These are phyloP conservation scores for Magnaporthiopsis poae DNA, from an alignment of 2,329 filamentous ascomycete genomes.

Conservation along the genomic window DNA sequence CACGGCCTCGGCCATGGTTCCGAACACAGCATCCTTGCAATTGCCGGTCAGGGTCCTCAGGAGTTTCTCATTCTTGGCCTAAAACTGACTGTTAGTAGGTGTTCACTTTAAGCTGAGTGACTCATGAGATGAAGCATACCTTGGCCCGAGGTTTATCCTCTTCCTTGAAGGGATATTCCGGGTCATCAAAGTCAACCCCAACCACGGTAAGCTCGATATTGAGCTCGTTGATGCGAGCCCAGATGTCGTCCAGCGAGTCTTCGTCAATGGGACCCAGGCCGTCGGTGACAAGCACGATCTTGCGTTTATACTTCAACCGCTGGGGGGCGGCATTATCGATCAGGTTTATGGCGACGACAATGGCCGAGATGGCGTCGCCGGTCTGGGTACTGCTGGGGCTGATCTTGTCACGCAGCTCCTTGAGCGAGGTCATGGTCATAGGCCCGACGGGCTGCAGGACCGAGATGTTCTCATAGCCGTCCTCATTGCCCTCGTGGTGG, in stretches of 20 bases:
- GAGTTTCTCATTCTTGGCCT: conserved; percentile 62
- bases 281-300: conserved; percentile 78
- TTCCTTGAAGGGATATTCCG: conserved; percentile 83
- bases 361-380: conserved; percentile 79
- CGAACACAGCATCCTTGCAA: conserved; percentile 60
- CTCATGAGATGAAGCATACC: conserved; percentile 28
- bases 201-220: conserved; percentile 70
- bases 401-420: conserved; percentile 52
- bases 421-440: conserved; percentile 58
- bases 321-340: conserved; percentile 64
- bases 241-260: conserved; percentile 61
- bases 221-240: conserved; percentile 61
- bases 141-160: conserved; percentile 70
- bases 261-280: conserved; percentile 63
- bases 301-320: conserved; percentile 70
- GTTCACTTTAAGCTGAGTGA: conserved; percentile 12
- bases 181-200: conserved; percentile 90
- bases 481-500: conserved; percentile 52
- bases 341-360: conserved; percentile 80
- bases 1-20: conserved; percentile 79
- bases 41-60: conserved; percentile 56
- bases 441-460: conserved; percentile 60
- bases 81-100: conserved; percentile 1
- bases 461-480: conserved; percentile 72
- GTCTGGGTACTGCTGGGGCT: conserved; percentile 55